Conservation (phyloP, 192 early-diverging fungal genomes). For the Entophlyctis luteolus region DNA sequence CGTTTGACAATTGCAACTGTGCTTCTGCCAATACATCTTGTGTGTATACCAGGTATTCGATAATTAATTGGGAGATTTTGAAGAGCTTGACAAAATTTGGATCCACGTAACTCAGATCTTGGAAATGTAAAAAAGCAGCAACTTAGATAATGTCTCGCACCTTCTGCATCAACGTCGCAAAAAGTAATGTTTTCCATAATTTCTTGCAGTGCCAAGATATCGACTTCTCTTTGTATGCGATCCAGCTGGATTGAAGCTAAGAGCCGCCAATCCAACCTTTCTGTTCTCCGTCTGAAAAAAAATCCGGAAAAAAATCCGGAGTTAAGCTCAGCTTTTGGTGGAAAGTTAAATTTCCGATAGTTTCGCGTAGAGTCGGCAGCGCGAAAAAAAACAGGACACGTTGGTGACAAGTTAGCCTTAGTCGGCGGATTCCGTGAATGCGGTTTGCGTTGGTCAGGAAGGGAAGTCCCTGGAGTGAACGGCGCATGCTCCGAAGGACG, state of each 20-base stretch:
- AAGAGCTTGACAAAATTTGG: constrained; percentile 55
- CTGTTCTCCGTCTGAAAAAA: constrained; percentile 43
- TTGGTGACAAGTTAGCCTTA: background rate
- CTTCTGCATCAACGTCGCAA: constrained; percentile 52
- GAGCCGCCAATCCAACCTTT: constrained; percentile 51
- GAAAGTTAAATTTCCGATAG: background rate
- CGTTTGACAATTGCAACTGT: constrained; percentile 8
- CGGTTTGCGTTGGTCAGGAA: background rate
- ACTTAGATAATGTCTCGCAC: constrained; percentile 4
- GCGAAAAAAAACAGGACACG: background rate
- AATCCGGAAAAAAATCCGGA: constrained; percentile 24
- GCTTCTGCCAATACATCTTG: constrained; percentile 34
- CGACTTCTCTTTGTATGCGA: constrained; percentile 43
- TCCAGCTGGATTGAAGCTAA: constrained; percentile 42
- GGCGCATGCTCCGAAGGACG: no score
- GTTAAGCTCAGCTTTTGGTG: background rate
- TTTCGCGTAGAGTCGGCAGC: no score
- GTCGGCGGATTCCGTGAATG: background rate
- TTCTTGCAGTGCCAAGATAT: constrained; percentile 46
- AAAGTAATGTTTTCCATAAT: constrained; percentile 56
- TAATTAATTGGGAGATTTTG: constrained; percentile 53
- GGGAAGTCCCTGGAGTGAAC: no score
- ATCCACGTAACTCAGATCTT: constrained; percentile 47
- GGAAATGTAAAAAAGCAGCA: background rate
- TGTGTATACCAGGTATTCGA: constrained; percentile 54